Evolutionary conservation across 2,329 filamentous ascomycete species (phyloP).

Genomic region (Penicillium oxalicum): DNA sequence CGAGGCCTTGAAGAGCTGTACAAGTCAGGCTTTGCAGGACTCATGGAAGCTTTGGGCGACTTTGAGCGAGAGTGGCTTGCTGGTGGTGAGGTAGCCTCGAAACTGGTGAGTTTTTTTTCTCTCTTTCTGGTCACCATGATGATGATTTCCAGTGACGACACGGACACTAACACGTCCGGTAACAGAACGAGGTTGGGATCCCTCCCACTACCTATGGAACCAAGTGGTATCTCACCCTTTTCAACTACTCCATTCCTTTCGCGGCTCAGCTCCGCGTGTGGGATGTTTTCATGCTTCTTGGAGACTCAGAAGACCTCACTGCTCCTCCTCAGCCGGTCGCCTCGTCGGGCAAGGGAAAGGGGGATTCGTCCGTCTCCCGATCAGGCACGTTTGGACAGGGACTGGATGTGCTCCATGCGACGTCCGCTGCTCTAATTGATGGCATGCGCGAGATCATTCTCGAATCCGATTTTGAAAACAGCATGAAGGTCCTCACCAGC

Average conservation of each 20-base stretch:
- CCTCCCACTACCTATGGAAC: conserved; percentile 91
- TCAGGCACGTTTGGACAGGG: conserved; percentile 53
- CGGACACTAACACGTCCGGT: conserved; percentile 6
- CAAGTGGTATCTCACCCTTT: conserved; percentile 93
- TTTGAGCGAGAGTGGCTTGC: conserved; percentile 80
- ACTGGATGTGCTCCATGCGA: conserved; percentile 83
- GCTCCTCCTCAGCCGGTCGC: conserved; percentile 12
- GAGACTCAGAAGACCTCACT: conserved; percentile 56
- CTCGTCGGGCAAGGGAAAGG: conserved; percentile 23
- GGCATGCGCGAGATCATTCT: conserved; percentile 81
- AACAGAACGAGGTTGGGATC: conserved; percentile 67
- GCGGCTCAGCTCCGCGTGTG: conserved; percentile 89
- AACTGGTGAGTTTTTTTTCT: conserved; percentile 58
- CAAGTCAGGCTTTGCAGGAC: conserved; percentile 71
- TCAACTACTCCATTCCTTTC: conserved; percentile 95
- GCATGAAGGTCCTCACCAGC: conserved; percentile 92
- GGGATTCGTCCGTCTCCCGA: conserved; percentile 15
- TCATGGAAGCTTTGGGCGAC: conserved; percentile 79
- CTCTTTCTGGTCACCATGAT: too few species aligned
- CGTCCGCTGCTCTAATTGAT: conserved; percentile 82
- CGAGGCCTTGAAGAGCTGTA: conserved; percentile 83
- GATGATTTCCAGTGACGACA: background rate
- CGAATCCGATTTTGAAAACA: conserved; percentile 92
- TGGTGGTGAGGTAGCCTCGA: conserved; percentile 68
- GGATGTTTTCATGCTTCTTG: conserved; percentile 96